Conservation (phyloP, 1,139 yeast genomes). For the Candida dubliniensis region DNA sequence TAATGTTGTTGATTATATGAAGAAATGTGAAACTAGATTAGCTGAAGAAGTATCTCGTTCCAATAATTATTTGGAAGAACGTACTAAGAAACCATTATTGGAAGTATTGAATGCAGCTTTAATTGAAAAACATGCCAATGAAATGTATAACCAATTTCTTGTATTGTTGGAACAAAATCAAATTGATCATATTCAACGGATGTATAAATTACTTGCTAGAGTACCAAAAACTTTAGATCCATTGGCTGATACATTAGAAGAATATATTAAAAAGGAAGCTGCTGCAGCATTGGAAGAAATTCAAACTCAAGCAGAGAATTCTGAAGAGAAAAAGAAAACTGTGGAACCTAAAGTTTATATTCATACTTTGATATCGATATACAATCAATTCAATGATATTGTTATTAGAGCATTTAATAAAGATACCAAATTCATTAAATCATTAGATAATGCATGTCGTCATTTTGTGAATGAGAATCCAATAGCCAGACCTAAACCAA, state of each 20-base stretch:
- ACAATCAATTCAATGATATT: conserved; percentile 64
- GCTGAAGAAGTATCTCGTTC: conserved; percentile 81
- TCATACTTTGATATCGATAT: conserved; percentile 70
- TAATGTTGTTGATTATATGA: conserved; percentile 88
- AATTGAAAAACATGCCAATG: conserved; percentile 75
- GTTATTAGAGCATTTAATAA: conserved; percentile 70
- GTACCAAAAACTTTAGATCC: conserved; percentile 77
- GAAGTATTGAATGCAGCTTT: conserved; percentile 74
- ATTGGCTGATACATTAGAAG: conserved; percentile 69
- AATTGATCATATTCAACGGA: conserved; percentile 71
- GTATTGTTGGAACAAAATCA: conserved; percentile 74
- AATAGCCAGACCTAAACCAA: conserved; percentile 66
- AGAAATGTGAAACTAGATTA: conserved; percentile 78
- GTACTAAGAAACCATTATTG: conserved; percentile 75
- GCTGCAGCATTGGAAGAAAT: conserved; percentile 65
- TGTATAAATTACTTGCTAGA: conserved; percentile 74
- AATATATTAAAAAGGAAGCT: conserved; percentile 75
- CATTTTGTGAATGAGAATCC: conserved; percentile 79
- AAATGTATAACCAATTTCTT: conserved; percentile 76
- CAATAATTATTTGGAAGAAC: conserved; percentile 80
- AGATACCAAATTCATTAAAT: conserved; percentile 79
- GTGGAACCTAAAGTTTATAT: conserved; percentile 81
- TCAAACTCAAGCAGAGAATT: conserved; percentile 46
- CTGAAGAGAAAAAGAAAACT: conserved; percentile 19
- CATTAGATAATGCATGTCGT: conserved; percentile 87